These are phyloP conservation scores for Eucalyptus guilfoylei DNA, from an alignment of 345 rosid species.

Conservation along the genomic window DNA sequence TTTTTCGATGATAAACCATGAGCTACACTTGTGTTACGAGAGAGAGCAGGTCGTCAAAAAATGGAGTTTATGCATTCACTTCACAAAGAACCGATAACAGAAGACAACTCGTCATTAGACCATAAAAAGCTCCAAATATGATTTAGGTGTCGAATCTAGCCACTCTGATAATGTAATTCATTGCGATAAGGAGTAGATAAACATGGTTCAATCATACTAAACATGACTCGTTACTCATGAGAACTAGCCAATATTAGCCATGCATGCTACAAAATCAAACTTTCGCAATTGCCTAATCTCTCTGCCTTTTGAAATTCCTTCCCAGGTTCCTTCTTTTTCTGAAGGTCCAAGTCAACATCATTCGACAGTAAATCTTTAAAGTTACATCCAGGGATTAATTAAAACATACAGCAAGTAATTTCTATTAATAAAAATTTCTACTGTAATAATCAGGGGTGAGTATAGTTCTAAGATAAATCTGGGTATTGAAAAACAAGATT, in stretches of 20 bases:
- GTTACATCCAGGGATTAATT: not conserved
- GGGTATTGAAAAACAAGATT: not conserved
- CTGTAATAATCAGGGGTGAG: fast-evolving
- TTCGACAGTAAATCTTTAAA: not conserved
- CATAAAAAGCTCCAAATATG: not conserved
- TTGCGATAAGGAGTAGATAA: not conserved
- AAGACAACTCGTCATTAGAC: not conserved
- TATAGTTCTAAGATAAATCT: not conserved
- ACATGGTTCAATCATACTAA: not conserved
- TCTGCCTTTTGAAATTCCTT: not conserved
- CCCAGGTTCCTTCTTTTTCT: not conserved
- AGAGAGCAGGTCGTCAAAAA: not conserved
- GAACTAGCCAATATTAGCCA: not conserved
- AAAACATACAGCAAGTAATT: not conserved
- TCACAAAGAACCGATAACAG: not conserved
- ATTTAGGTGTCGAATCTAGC: not conserved
- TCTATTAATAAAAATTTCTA: not conserved
- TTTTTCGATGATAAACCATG: not conserved
- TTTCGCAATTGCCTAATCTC: not conserved
- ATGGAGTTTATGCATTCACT: not conserved
- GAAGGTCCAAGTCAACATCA: not conserved
- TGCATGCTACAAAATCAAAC: not conserved
- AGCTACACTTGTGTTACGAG: not conserved
- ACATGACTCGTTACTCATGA: not conserved
- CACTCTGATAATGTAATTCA: not conserved